Evolutionary conservation across 2,329 filamentous ascomycete species (phyloP).

Genomic region (Apiospora koreana): DNA sequence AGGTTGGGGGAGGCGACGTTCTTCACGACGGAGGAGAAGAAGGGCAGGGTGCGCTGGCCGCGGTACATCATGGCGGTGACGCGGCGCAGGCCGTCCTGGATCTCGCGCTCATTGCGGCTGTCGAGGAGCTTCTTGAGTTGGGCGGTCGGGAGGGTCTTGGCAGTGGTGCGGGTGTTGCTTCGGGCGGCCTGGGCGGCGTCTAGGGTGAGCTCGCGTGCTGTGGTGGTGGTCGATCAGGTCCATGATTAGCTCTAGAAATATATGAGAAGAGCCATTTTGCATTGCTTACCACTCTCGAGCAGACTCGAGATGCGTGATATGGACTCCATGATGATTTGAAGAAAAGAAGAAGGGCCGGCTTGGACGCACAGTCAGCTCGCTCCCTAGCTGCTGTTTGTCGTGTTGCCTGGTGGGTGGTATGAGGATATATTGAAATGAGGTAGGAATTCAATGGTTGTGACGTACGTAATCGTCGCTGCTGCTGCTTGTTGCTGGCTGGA

Average conservation of each 20-base stretch:
- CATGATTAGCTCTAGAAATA: not conserved
- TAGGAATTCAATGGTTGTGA: conserved; percentile 4
- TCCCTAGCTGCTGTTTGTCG: conserved; percentile 25
- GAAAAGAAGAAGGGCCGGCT: not conserved
- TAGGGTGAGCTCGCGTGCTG: conserved; percentile 94
- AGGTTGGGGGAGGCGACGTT: conserved; percentile 93
- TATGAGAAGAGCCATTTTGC: not conserved
- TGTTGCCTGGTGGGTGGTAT: not conserved
- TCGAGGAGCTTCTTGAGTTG: conserved; percentile 95
- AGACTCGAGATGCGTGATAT: conserved; percentile 91
- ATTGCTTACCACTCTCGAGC: conserved; percentile 81
- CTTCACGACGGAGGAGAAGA: conserved; percentile 98
- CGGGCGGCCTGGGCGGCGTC: conserved; percentile 92
- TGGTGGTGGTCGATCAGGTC: conserved; percentile 21
- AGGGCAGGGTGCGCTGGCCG: conserved; percentile 82
- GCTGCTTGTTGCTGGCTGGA: not conserved
- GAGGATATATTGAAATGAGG: not conserved
- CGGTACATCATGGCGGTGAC: conserved; percentile 96
- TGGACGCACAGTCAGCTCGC: conserved; percentile 27
- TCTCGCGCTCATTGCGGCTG: conserved; percentile 88
- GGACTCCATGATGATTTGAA: conserved; percentile 73
- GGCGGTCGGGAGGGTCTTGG: conserved; percentile 67
- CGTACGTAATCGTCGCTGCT: not conserved
- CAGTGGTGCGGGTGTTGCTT: conserved; percentile 58
- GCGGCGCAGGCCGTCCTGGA: conserved; percentile 85